phyloP scores from a whole-genome alignment of 2,329 filamentous ascomycete species.

The Colletotrichum tropicale region DNA sequence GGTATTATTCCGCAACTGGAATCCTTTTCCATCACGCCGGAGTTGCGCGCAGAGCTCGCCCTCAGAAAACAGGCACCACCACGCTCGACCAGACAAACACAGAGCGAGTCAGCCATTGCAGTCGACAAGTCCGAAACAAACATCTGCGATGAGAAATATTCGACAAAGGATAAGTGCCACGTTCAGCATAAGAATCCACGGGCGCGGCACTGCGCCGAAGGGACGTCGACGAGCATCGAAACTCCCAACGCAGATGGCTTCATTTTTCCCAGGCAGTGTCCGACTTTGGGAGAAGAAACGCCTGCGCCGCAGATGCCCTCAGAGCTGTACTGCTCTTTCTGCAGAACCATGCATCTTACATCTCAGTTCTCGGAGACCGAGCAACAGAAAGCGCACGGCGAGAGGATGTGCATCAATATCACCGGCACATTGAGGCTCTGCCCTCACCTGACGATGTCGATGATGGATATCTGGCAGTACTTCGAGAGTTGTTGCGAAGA shows the following conservation, averaged over 20 bases:
- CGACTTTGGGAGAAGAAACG: not conserved
- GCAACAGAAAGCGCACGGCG: not conserved
- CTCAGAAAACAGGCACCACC: not conserved
- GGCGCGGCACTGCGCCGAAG: not conserved
- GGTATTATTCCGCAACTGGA: not conserved
- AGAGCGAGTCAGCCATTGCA: not conserved
- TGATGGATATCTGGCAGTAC: not conserved
- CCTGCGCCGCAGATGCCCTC: not conserved
- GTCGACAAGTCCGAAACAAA: not conserved
- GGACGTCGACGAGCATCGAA: not conserved
- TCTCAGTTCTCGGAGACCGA: not conserved
- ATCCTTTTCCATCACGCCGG: not conserved
- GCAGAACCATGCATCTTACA: not conserved
- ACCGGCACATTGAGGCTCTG: not conserved
- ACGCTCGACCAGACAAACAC: not conserved
- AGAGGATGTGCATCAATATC: not conserved
- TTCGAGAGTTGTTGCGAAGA: not conserved
- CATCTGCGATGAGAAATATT: not conserved
- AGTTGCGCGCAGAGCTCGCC: not conserved
- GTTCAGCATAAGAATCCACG: not conserved
- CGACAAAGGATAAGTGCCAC: not conserved
- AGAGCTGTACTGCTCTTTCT: not conserved
- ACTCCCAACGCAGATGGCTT: not conserved
- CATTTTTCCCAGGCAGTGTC: not conserved
- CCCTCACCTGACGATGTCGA: not conserved